Evolutionary conservation across 176 grass and related monocot genomes (phyloP).

Genomic region (Carex kokanica): DNA sequence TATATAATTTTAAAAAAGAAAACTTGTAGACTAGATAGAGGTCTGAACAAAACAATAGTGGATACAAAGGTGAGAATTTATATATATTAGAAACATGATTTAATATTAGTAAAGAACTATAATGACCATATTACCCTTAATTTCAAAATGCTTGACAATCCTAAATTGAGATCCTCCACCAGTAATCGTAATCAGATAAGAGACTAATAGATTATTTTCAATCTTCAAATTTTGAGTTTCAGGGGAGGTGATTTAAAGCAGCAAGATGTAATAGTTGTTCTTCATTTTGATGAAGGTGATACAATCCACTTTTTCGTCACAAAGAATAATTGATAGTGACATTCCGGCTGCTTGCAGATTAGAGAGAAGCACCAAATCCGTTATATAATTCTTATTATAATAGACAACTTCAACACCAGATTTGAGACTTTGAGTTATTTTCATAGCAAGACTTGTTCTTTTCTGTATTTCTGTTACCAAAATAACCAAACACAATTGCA

Average conservation of each 20-base stretch:
- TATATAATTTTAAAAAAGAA: too few relatives aligned
- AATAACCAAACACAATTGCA: not conserved
- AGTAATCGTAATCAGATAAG: too few relatives aligned
- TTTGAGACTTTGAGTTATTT: not conserved
- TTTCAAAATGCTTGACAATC: too few relatives aligned
- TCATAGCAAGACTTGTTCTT: not conserved
- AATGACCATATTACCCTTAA: too few relatives aligned
- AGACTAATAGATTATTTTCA: too few relatives aligned
- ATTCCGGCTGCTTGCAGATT: not conserved
- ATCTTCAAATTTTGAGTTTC: not conserved
- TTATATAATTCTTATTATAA: not conserved
- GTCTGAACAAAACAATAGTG: too few relatives aligned
- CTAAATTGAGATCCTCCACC: too few relatives aligned
- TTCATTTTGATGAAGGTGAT: not conserved
- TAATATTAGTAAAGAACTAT: too few relatives aligned
- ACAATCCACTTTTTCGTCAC: not conserved
- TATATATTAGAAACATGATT: too few relatives aligned
- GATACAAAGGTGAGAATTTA: too few relatives aligned
- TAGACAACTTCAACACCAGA: not conserved
- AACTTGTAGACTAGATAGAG: too few relatives aligned
- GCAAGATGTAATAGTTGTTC: not conserved
- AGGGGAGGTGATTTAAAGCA: not conserved
- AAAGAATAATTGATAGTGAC: not conserved
- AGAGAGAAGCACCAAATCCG: not conserved
- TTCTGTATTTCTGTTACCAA: not conserved